These are phyloP conservation scores for Simplicillium sp. DNA, from an alignment of 2,329 filamentous ascomycete species.

Conservation along the genomic window DNA sequence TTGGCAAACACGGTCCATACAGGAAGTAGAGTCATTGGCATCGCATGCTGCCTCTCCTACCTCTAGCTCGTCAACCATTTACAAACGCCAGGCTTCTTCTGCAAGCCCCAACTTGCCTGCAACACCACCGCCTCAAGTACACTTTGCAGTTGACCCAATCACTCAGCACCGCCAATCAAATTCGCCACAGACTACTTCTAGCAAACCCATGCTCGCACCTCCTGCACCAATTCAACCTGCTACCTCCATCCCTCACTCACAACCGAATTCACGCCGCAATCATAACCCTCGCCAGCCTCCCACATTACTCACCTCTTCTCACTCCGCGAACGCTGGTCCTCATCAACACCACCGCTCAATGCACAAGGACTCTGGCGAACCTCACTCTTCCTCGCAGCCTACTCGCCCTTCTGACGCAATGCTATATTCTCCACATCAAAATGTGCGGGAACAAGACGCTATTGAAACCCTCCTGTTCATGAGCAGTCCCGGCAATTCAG, in stretches of 20 bases:
- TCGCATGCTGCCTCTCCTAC: conserved; percentile 58
- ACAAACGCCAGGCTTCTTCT: conserved; percentile 40
- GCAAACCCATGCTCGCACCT: conserved; percentile 34
- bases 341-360: conserved; percentile 24
- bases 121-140: conserved; percentile 21
- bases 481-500: conserved; percentile 67
- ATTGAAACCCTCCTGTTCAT: conserved; percentile 74
- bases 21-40: conserved; percentile 66
- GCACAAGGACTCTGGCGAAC: conserved; percentile 29
- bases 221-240: conserved; percentile 46
- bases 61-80: conserved; percentile 46
- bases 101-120: conserved; percentile 41
- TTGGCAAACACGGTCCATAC: conserved; percentile 71
- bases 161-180: conserved; percentile 17
- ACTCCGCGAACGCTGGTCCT: conserved; percentile 33
- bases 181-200: conserved; percentile 26
- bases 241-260: conserved; percentile 13
- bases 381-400: conserved; percentile 20
- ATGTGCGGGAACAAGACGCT: conserved; percentile 67
- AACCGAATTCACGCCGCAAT: conserved; percentile 34
- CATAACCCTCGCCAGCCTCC: conserved; percentile 40
- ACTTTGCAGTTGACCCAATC: conserved; percentile 10
- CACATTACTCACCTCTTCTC: conserved; percentile 37
- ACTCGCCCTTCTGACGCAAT: conserved; percentile 39
- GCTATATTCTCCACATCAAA: conserved; percentile 56